Conservation (phyloP, 371 early-diverging fungal genomes). For the Mortierella sp. region DNA sequence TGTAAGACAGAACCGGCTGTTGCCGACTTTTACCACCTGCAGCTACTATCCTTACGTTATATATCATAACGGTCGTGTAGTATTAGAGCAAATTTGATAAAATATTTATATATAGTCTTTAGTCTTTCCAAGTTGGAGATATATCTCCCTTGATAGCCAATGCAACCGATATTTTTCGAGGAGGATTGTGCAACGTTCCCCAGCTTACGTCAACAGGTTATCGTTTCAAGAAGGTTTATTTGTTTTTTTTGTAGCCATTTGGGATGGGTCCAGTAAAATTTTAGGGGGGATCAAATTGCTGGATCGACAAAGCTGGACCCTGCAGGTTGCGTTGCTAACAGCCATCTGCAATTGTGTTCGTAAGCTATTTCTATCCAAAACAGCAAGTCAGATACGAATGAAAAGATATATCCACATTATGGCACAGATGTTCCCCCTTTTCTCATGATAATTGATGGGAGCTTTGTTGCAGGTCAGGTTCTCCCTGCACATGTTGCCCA, state of each 20-base stretch:
- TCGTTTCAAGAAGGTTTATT: slow-evolving; percentile 7
- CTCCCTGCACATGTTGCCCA: too few relatives aligned
- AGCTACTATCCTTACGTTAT: neutral
- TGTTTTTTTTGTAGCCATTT: neutral
- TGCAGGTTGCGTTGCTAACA: neutral
- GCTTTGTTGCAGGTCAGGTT: too few relatives aligned
- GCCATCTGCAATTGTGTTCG: neutral
- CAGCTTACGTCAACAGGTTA: neutral
- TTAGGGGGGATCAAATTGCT: neutral
- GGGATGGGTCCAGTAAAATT: neutral
- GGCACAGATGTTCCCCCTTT: too few relatives aligned
- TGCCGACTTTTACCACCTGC: too few relatives aligned
- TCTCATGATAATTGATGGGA: too few relatives aligned
- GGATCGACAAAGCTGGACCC: neutral
- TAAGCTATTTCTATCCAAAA: neutral
- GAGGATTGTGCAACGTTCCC: slow-evolving; percentile 2
- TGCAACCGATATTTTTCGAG: neutral
- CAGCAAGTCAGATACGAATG: too few relatives aligned
- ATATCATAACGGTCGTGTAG: too few relatives aligned
- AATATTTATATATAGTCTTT: neutral
- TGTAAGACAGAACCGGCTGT: too few relatives aligned
- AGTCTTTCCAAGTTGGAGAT: neutral
- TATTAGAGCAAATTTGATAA: neutral
- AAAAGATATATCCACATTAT: too few relatives aligned
- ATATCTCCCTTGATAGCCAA: neutral